Evolutionary conservation across 495 filamentous ascomycete species (phyloP), one percentile per base, ranked within the genome.

Genomic region (Penicillium soppii): DNA sequence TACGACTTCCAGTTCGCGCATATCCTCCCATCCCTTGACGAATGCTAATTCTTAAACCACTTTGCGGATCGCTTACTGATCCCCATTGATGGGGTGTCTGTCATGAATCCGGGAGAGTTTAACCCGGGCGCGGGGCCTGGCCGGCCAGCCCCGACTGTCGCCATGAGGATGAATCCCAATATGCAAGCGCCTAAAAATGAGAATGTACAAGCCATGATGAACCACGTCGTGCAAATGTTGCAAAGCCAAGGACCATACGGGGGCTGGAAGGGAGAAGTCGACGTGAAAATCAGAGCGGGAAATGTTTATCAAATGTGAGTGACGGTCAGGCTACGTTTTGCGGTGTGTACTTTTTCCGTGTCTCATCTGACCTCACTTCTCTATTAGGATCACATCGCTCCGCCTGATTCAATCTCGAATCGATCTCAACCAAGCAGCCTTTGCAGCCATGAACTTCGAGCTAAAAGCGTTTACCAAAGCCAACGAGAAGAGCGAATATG

Each of bases 91-190:
- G 66, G 73, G 71, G 71, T 67, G 68, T 62, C 68, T 59, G 68
- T 65, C 65, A 77, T 80, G 76, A 79, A 79, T 75, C 65, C 71
- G 47, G 71, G 61, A 56, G 71, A 73, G 52, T 76, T 75, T 52
- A 77, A 80, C 53, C 63, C 66, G 46, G 69, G 68, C 60, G 70
- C 47, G 65, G 57, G 71, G 46, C 54, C 69, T 74, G 69, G 63
- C 65, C 42, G 66, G 57, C 47, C 47, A 49, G 37, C 37, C 47
- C 47, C 37, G 26, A 39, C 20, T 17, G 19, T 27, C 5, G 36
- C 23, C 13, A 49, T 49, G 47, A 49, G 47, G 35, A 66, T 66
- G 56, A 70, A 69, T 37, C 63, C 71, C 37, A 65, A 58, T 46
- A 70, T 74, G 59, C 63, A 61, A 52, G 63, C 49, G 42, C 64